Evolutionary conservation across 163 green algal species (phyloP), one percentile per base, ranked within the genome.

Genomic region (Chlorella variabilis): DNA sequence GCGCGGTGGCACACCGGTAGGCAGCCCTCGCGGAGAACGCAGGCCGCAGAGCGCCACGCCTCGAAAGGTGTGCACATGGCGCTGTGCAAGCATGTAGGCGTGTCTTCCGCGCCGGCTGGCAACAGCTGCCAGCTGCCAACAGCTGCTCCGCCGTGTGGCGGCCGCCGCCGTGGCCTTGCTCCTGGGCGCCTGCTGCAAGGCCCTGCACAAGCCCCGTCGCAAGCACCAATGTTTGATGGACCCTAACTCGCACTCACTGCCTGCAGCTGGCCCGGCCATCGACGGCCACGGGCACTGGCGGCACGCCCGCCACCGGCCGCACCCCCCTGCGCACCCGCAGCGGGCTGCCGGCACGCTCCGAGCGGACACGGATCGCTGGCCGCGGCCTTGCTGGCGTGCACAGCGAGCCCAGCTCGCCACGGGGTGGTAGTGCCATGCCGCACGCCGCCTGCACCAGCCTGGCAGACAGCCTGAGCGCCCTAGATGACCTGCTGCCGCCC

Each of bases 361-460:
- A 67, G 27, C 36, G 65, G 36, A 20, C 34, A 20, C 71, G 71
- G 27, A 27, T 39, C 51, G 18, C 21, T 25, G 36, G 33, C 34
- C 27, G 51, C 51, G 49, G 21, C 23, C 25, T 18, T 3, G 34
- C 17, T 0, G 73, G 56, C 36, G 27, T 56, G 2, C 54, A 41
- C 27, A 73, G 59, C 75, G 75, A 81, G 75, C 75, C 75, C 20
- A 48, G 41, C 58, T 81, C 75, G 2, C 75, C 75, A 1, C 75
- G 75, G 6, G 63, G 8, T 36, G 63, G 15, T n/a, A n/a, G n/a
- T n/a, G n/a, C n/a, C n/a, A n/a, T n/a, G n/a, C n/a, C n/a, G n/a
- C n/a, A n/a, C 21, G 29, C n/a, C n/a, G 38, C 49, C 34, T 59
- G 34, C 56, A 20, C 41, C 20, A 45, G 62, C 39, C 75, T 81